phyloP scores from a whole-genome alignment of 2,329 filamentous ascomycete species.

The Pyricularia sp. region DNA sequence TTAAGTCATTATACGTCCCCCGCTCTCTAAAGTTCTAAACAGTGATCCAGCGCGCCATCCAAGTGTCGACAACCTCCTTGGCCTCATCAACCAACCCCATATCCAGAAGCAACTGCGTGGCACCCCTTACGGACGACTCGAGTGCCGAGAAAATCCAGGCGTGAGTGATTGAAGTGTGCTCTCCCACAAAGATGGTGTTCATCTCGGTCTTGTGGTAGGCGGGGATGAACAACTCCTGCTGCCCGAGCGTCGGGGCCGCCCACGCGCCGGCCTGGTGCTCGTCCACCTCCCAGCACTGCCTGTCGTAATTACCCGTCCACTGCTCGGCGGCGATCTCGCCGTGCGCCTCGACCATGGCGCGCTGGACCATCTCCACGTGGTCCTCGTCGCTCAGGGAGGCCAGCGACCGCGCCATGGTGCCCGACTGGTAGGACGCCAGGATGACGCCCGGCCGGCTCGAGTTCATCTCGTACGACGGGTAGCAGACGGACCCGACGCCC shows the following conservation, averaged over 20 bases:
- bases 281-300: conserved; percentile 57
- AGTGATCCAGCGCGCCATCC: conserved; percentile 61
- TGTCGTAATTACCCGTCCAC: conserved; percentile 55
- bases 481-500: conserved; percentile 53
- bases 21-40: too few relatives aligned
- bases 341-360: conserved; percentile 59
- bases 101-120: conserved; percentile 53
- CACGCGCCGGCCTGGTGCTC: conserved; percentile 53
- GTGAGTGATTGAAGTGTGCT: conserved; percentile 64
- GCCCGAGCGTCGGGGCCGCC: conserved; percentile 49
- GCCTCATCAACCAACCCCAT: conserved; percentile 62
- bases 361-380: conserved; percentile 53
- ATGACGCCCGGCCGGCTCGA: conserved; percentile 51
- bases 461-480: conserved; percentile 59
- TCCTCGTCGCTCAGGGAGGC: conserved; percentile 41
- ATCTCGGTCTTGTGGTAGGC: conserved; percentile 62
- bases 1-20: background rate
- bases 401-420: conserved; percentile 21
- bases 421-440: conserved; percentile 46
- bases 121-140: conserved; percentile 57
- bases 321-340: conserved; percentile 48
- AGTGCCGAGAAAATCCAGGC: conserved; percentile 61
- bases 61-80: conserved; percentile 51
- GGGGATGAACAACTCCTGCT: conserved; percentile 61
- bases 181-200: conserved; percentile 58